Evolutionary conservation across 371 early-diverging fungal species (phyloP).

Genomic region (Circinella umbellata): DNA sequence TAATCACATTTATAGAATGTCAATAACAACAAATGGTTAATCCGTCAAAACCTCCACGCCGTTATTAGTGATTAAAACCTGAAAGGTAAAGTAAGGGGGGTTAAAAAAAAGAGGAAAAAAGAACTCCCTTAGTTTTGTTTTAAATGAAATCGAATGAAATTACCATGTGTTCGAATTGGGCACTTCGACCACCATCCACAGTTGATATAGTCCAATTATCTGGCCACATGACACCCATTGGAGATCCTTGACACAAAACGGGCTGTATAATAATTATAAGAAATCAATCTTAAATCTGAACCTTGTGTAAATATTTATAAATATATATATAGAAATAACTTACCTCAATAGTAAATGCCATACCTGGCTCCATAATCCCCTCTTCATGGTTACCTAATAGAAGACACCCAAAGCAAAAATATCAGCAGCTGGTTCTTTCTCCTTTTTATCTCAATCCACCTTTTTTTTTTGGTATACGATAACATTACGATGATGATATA

Average conservation of each 20-base stretch:
- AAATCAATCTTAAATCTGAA: neutral
- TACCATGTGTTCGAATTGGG: constrained; percentile 89
- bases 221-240: constrained; percentile 77
- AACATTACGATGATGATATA: constrained; percentile 63
- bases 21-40: neutral
- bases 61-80: constrained; percentile 17
- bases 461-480: neutral
- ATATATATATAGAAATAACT: too few relatives aligned
- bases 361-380: constrained; percentile 74
- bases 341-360: constrained; percentile 82
- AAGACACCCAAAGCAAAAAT: neutral
- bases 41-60: constrained; percentile 16
- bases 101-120: too few relatives aligned
- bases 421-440: too few relatives aligned
- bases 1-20: too few relatives aligned
- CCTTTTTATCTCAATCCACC: too few relatives aligned
- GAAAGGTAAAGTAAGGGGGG: too few relatives aligned
- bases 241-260: constrained; percentile 81
- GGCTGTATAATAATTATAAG: constrained; percentile 46
- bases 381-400: constrained; percentile 58
- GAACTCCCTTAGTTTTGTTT: too few relatives aligned
- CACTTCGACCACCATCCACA: constrained; percentile 82
- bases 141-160: neutral
- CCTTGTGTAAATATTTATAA: too few relatives aligned
- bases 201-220: constrained; percentile 91